These are phyloP conservation scores for Leishmania martiniquensis DNA, from an alignment of 208 protist genomes.

Conservation along the genomic window DNA sequence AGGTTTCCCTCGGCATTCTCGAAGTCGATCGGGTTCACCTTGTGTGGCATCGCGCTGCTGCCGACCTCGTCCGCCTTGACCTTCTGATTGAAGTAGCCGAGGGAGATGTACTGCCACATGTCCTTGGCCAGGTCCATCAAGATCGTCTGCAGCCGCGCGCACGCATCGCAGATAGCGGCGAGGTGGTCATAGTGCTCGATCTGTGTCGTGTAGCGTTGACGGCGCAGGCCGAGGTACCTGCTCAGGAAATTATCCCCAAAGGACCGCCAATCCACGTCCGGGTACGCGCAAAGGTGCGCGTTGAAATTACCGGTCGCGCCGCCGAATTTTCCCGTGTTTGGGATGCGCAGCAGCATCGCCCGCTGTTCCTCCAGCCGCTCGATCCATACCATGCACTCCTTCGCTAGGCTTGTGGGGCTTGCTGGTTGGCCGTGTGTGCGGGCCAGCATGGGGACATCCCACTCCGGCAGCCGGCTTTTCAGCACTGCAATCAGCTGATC, in stretches of 20 bases:
- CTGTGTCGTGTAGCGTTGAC: constrained; percentile 94
- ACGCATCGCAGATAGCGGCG: constrained; percentile 91
- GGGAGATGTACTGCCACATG: constrained; percentile 95
- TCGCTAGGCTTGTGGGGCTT: constrained; percentile 93
- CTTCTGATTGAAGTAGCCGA: constrained; percentile 95
- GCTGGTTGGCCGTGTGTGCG: constrained; percentile 95
- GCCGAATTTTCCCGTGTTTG: constrained; percentile 91
- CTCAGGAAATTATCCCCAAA: constrained; percentile 88
- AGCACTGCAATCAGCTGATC: constrained; percentile 59
- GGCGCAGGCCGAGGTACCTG: constrained; percentile 76
- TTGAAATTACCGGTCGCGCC: constrained; percentile 96
- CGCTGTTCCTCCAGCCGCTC: constrained; percentile 89
- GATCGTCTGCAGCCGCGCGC: constrained; percentile 93
- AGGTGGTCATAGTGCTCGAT: constrained; percentile 97
- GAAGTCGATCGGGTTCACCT: constrained; percentile 98
- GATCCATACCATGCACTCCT: constrained; percentile 93
- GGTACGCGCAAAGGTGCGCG: constrained; percentile 92
- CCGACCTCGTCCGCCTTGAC: constrained; percentile 94
- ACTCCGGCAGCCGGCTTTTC: constrained; percentile 59
- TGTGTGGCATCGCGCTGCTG: constrained; percentile 97
- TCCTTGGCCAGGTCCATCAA: constrained; percentile 94
- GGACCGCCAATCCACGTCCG: constrained; percentile 77
- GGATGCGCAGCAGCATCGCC: constrained; percentile 53
- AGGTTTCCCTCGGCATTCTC: constrained; percentile 98
- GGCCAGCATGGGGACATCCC: constrained; percentile 93